A percentile compares a stretch with the other conserved stretches of the same genome.
phyloP scores from a whole-genome alignment of 768 basidiomycete genomes.

The Jaapia argillacea region DNA sequence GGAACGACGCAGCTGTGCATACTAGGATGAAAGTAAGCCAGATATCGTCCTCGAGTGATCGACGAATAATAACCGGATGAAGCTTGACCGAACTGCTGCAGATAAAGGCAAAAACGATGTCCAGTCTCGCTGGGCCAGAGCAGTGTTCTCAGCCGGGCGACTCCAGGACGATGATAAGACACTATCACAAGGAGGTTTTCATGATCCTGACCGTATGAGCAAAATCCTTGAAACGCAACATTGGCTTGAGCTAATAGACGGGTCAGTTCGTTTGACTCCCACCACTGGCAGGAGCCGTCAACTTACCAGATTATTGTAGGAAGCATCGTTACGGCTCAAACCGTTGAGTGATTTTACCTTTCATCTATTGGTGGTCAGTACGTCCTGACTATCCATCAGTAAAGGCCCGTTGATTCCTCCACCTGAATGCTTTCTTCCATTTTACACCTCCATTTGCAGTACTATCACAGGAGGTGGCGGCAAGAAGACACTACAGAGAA shows the following conservation, averaged over 20 bases:
- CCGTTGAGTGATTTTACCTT: constrained; percentile 25
- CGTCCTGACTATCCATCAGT: too few species aligned
- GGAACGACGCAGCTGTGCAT: constrained; percentile 25
- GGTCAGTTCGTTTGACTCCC: constrained; percentile 21
- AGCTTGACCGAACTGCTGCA: constrained; percentile 34
- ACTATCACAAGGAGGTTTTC: constrained; percentile 20
- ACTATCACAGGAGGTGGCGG: constrained; percentile 52
- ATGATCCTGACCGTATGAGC: constrained; percentile 21
- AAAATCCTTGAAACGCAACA: constrained; percentile 51
- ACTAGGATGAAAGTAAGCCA: constrained; percentile 26
- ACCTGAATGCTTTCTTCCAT: too few species aligned
- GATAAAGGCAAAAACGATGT: constrained; percentile 34
- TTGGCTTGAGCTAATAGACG: constrained; percentile 55
- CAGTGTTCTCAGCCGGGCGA: constrained; percentile 27
- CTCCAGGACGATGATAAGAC: constrained; percentile 35
- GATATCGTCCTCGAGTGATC: neutral
- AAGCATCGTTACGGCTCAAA: constrained; percentile 60
- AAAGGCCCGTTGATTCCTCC: too few species aligned
- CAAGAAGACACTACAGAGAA: constrained; percentile 51
- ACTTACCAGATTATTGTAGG: constrained; percentile 14
- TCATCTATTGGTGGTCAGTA: constrained; percentile 34
- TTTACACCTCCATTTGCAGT: too few species aligned
- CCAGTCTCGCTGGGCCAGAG: constrained; percentile 37
- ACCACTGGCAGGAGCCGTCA: neutral
- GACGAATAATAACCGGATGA: neutral